phyloP scores from a whole-genome alignment of 352 stramenopile species.

The Phytopythium litorale region DNA sequence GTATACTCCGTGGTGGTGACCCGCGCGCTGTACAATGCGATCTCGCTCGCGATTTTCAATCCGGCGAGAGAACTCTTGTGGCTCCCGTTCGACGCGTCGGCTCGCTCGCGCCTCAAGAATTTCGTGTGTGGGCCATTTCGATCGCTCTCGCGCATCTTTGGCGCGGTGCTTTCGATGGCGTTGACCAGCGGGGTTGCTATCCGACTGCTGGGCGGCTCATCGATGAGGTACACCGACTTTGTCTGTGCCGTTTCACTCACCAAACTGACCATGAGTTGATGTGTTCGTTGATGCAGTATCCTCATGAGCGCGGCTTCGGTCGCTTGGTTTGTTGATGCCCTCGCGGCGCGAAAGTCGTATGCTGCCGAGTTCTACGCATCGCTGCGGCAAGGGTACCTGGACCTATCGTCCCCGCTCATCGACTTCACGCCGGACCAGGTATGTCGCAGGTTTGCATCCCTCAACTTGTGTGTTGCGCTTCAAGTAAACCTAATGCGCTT shows the following conservation, averaged over 20 bases:
- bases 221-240: conserved; percentile 42
- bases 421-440: conserved; percentile 87
- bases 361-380: conserved; percentile 83
- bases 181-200: conserved; percentile 47
- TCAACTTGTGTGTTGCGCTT: neutral
- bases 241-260: no score
- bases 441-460: neutral
- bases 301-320: conserved; percentile 58
- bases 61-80: conserved; percentile 81
- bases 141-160: conserved; percentile 73
- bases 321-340: conserved; percentile 63
- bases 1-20: conserved; percentile 56
- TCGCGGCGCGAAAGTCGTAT: conserved; percentile 80
- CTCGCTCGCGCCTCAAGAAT: conserved; percentile 71
- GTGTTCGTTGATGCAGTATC: conserved; percentile 24
- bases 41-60: conserved; percentile 82
- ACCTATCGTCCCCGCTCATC: conserved; percentile 72
- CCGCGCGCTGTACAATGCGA: conserved; percentile 73
- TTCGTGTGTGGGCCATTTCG: conserved; percentile 81
- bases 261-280: no score
- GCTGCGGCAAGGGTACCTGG: conserved; percentile 75
- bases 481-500: neutral
- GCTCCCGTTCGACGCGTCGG: conserved; percentile 71
- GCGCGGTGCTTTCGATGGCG: conserved; percentile 66
- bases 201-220: conserved; percentile 39